A percentile compares a stretch with the other conserved stretches of the same genome.
Evolutionary conservation across 306 rosid species (phyloP).

Genomic region (Fagus crenata): DNA sequence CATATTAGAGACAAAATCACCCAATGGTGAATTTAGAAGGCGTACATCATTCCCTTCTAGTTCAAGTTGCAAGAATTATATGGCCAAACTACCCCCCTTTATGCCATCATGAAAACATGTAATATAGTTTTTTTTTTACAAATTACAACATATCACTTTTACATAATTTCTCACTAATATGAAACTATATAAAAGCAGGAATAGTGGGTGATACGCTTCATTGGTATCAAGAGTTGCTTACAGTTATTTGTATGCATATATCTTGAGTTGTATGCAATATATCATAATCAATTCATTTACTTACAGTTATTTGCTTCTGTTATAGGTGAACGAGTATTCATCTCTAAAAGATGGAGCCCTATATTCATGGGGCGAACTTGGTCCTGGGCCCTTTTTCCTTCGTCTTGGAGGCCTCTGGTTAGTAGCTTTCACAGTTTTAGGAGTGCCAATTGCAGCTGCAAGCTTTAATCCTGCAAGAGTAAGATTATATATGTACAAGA

Average conservation of each 20-base stretch:
- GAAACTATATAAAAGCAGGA: not conserved
- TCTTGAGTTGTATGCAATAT: slow-evolving; percentile 14
- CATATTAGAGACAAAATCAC: not conserved
- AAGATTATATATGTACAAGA: slow-evolving; percentile 31
- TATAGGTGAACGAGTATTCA: slow-evolving; percentile 94
- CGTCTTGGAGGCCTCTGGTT: slow-evolving; percentile 98
- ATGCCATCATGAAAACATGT: not conserved
- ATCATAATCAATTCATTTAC: not conserved
- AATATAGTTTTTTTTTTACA: not conserved
- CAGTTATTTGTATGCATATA: not conserved
- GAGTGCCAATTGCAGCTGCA: slow-evolving; percentile 87
- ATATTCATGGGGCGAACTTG: slow-evolving; percentile 95
- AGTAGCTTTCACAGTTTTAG: slow-evolving; percentile 67
- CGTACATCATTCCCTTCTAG: too few relatives aligned
- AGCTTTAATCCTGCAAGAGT: slow-evolving; percentile 95
- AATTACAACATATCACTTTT: not conserved
- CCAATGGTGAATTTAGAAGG: too few relatives aligned
- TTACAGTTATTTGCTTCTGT: slow-evolving; percentile 18
- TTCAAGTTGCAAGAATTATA: slow-evolving; percentile 9
- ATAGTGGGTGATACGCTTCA: not conserved
- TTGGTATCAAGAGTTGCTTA: not conserved
- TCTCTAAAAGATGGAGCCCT: slow-evolving; percentile 68
- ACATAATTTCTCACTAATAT: not conserved
- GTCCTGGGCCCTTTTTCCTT: slow-evolving; percentile 73
- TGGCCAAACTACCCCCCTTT: slow-evolving; percentile 12